Evolutionary conservation across 2,329 filamentous ascomycete genomes (phyloP).

Genomic region (Colletotrichum neosansevieriae): DNA sequence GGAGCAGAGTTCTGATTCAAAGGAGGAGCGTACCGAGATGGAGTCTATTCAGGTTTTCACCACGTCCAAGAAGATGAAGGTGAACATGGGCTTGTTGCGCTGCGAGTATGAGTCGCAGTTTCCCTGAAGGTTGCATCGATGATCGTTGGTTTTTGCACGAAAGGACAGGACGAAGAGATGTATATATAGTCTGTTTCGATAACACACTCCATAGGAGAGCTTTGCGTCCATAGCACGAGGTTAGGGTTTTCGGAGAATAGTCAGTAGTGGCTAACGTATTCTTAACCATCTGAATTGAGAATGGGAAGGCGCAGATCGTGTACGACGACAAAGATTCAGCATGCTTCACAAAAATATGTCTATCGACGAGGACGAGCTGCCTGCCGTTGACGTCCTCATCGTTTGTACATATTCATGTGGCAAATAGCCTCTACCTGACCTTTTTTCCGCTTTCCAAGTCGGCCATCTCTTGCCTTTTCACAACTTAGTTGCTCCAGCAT

Average conservation of each 20-base stretch:
- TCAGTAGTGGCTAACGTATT: no score
- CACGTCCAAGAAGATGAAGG: constrained; percentile 5
- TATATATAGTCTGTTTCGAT: background rate
- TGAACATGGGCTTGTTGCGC: constrained; percentile 4
- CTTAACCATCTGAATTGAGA: no score
- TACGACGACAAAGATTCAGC: no score
- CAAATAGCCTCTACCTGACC: no score
- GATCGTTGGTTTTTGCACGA: no score
- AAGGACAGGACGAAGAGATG: background rate
- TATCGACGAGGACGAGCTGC: no score
- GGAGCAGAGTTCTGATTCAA: background rate
- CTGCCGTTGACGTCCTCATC: no score
- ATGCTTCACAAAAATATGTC: no score
- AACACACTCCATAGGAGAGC: background rate
- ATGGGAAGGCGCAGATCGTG: no score
- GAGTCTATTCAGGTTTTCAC: constrained; percentile 2
- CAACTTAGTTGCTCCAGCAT: constrained; percentile 51
- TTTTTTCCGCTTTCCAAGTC: no score
- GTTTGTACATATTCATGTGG: no score
- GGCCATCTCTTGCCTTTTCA: constrained; percentile 37
- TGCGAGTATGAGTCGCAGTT: constrained; percentile 14
- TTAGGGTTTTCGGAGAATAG: no score
- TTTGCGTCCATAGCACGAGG: background rate
- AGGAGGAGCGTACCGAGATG: background rate
- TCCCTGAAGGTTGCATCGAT: background rate